Evolutionary conservation across 2,329 filamentous ascomycete genomes (phyloP).

Genomic region (Fusarium ambrosium): DNA sequence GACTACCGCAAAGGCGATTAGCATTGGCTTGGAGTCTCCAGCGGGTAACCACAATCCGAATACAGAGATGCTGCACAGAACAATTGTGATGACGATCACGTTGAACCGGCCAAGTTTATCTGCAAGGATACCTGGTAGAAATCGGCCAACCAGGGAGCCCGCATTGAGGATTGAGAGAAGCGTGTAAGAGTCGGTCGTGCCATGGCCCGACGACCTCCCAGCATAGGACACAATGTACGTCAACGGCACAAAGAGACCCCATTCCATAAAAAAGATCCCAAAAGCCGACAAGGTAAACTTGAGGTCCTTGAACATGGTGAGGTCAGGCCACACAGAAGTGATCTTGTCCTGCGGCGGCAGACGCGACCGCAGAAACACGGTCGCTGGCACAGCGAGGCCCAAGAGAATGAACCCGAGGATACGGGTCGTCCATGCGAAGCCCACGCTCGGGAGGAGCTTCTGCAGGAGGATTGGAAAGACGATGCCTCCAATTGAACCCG

Average conservation of each 20-base stretch:
- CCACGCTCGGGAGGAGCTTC: conserved; percentile 60
- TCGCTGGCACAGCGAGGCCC: conserved; percentile 61
- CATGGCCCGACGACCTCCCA: conserved; percentile 52
- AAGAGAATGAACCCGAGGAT: conserved; percentile 65
- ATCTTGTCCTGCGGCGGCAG: conserved; percentile 60
- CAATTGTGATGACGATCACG: conserved; percentile 77
- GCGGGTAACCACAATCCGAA: conserved; percentile 80
- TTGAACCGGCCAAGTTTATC: conserved; percentile 87
- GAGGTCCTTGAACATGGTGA: conserved; percentile 71
- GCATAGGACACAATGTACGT: conserved; percentile 83
- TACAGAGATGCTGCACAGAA: conserved; percentile 65
- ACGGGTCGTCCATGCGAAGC: conserved; percentile 65
- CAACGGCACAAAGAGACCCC: conserved; percentile 79
- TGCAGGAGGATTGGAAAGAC: conserved; percentile 68
- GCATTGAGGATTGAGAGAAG: conserved; percentile 86
- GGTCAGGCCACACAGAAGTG: conserved; percentile 67
- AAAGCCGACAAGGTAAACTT: conserved; percentile 71
- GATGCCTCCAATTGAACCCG: conserved; percentile 78
- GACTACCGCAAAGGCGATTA: conserved; percentile 76
- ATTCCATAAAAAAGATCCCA: conserved; percentile 79
- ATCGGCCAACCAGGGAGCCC: conserved; percentile 81
- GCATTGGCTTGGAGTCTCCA: conserved; percentile 64
- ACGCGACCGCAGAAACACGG: conserved; percentile 65
- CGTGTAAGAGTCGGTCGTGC: conserved; percentile 66
- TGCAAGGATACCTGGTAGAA: conserved; percentile 80